These are phyloP conservation scores for Pythium monospermum DNA, from an alignment of 352 stramenopile genomes.

Conservation along the genomic window DNA sequence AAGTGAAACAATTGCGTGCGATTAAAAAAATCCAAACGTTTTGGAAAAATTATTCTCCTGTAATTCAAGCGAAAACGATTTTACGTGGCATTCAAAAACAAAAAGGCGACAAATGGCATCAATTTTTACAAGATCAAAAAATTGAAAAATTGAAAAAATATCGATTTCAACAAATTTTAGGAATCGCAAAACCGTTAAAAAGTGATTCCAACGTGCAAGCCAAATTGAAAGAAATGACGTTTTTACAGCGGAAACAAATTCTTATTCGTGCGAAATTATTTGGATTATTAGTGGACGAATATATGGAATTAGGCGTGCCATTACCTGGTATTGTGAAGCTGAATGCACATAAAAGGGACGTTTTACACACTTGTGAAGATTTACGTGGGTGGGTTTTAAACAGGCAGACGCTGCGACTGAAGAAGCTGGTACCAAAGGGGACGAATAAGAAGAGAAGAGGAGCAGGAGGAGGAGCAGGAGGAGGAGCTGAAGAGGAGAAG, in stretches of 20 bases:
- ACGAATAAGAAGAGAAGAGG: slow-evolving; percentile 1
- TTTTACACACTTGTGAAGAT: slow-evolving; percentile 15
- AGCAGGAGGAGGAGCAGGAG: neutral
- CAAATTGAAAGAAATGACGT: slow-evolving; percentile 45
- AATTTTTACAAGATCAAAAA: slow-evolving; percentile 28
- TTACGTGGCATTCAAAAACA: slow-evolving; percentile 1
- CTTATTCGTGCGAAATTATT: slow-evolving; percentile 46
- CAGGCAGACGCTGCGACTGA: slow-evolving; percentile 20
- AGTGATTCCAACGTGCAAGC: slow-evolving; percentile 36
- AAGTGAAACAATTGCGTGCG: slow-evolving; percentile 23
- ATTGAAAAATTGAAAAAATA: slow-evolving; percentile 32
- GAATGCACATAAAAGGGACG: neutral
- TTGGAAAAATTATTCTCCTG: slow-evolving; percentile 31
- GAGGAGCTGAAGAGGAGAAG: slow-evolving; percentile 2
- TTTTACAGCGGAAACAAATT: slow-evolving; percentile 39
- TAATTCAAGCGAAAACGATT: slow-evolving; percentile 30
- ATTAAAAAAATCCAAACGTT: slow-evolving; percentile 47
- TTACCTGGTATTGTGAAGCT: slow-evolving; percentile 36
- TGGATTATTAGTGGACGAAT: slow-evolving; percentile 49
- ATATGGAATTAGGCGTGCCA: slow-evolving; percentile 56
- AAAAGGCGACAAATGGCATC: slow-evolving; percentile 36
- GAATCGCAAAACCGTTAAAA: slow-evolving; percentile 29
- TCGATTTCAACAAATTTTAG: slow-evolving; percentile 32
- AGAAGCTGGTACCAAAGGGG: slow-evolving; percentile 13
- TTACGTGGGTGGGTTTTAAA: slow-evolving; percentile 22